Base-by-base conservation (phyloP, 257 asterid species). In the Nicotiana tomentosiformis region DNA sequence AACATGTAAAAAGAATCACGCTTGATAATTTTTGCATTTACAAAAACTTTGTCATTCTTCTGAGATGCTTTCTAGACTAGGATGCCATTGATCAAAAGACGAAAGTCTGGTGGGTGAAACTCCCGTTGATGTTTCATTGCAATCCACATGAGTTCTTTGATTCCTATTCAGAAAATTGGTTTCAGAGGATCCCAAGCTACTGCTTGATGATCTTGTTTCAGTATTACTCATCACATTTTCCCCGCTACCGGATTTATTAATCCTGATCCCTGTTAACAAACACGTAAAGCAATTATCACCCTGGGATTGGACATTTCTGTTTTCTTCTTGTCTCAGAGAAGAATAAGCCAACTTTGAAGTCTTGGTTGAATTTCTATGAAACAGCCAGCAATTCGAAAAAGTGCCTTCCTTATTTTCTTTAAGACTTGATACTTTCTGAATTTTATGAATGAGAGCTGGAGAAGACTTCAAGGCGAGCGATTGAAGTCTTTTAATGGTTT, bases 401-500 rank as follows among this genome's bases (percentile, higher is more conserved):
- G 17, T 55, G 26, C 37, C 39, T 69, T 64, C 66, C 32, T 32
- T 65, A 10, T 64, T 46, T 6, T 26, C 80, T 2, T 74, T 74
- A 15, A 51, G 64, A 74, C 0, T 51, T 26, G 80, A 49, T 26
- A 51, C 64, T 74, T 49, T 74, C 64, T 74, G 64, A 51, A 74
- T 15, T 74, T 74, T 51, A 51, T 15, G 80, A 49, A 74, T 0
- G 0, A 26, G 29, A 23, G 46, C 26, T 5, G 80, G 83, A 17
- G 89, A 84, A 69, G 87, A 64, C 72, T 77, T 89, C 58, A 7
- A 16, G 53, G 85, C 20, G 12, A 18, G 57, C 53, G 85, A 85
- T 58, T 89, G 93, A 39, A 93, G 96, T 62, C 87, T 91, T 66
- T 88, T 81, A 53, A 93, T 86, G 5, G 97, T 93, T 15, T 83